phyloP scores from a whole-genome alignment of 2,329 filamentous ascomycete species.

The Aspergillus tanneri region DNA sequence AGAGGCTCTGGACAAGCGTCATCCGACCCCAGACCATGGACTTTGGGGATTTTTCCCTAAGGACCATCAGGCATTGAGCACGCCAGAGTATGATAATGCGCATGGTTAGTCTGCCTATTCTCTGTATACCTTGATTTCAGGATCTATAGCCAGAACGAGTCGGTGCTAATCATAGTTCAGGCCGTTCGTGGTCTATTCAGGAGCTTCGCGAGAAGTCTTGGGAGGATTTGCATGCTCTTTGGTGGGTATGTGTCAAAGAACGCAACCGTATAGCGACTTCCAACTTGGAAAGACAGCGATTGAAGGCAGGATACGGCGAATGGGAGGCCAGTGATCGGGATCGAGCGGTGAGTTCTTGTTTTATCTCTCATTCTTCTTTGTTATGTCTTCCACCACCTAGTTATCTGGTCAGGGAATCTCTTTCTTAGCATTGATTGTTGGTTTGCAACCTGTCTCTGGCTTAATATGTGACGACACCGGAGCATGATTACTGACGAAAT shows the following conservation, averaged over 20 bases:
- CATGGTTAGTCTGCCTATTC: slow-evolving; percentile 60
- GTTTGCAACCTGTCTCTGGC: neutral
- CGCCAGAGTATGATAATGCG: slow-evolving; percentile 66
- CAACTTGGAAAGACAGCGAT: slow-evolving; percentile 63
- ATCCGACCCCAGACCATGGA: slow-evolving; percentile 72
- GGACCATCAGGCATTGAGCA: slow-evolving; percentile 65
- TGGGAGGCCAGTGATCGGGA: slow-evolving; percentile 65
- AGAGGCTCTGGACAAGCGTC: slow-evolving; percentile 47
- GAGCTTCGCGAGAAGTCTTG: slow-evolving; percentile 88
- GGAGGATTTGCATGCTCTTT: slow-evolving; percentile 87
- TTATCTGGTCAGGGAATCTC: neutral
- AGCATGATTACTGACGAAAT: slow-evolving; percentile 3
- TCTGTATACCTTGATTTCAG: neutral
- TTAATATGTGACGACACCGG: neutral
- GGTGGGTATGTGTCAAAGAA: slow-evolving; percentile 93
- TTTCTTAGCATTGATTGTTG: neutral
- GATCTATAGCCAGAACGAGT: neutral
- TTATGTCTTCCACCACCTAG: neutral
- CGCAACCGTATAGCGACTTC: slow-evolving; percentile 85
- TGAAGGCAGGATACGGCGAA: slow-evolving; percentile 71
- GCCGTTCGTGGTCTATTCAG: slow-evolving; percentile 77
- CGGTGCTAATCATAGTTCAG: slow-evolving; percentile 36
- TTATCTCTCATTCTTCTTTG: neutral
- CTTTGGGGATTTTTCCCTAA: slow-evolving; percentile 89
- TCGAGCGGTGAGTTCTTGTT: slow-evolving; percentile 60